Evolutionary conservation across 176 grass and related monocot species (phyloP), one percentile per base, ranked within the genome.

Genomic region (Puya raimondii): DNA sequence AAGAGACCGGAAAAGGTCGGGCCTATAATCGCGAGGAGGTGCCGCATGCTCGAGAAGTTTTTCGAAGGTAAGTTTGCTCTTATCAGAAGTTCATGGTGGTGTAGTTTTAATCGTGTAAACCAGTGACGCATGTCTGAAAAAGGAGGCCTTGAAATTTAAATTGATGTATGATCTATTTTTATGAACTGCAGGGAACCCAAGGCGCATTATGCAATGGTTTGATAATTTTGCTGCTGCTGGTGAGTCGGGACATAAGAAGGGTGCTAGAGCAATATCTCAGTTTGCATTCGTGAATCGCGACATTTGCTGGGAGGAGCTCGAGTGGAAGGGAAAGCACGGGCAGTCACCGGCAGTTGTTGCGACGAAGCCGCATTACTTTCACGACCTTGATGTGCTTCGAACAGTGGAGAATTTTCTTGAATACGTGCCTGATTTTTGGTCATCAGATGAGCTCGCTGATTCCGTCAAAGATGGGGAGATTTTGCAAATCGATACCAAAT

Each of bases 341-440:
- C 88, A 96, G 61, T 92, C 93, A 70, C 93, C 93, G 42, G 88
- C 93, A 66, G 76, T 96, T 78, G 85, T 96, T 79, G 93, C 88
- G 65, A 92, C 86, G 53, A 92, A 96, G 51, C 93, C 93, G 67
- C 88, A 96, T 67, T 92, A 96, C 71, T 96, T 96, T 47, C 79
- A 74, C 69, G 84, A 92, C 75, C 81, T 91, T 72, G 88, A 96
- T 90, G 84, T 96, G 50, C 79, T 89, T 21, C 79, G 52, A 52
- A 96, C 93, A 25, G 71, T 96, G 7, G 78, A 89, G 69, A 96
- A 96, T 80, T 96, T 92, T 81, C 80, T 96, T 52, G 84, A 96
- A 49, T 87, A 89, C 64, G 86, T 92, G 22, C 93, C 84, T 2
- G 73, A 86, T 49, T 96, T 96, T 68, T 96, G 92, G 88, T 83